These are phyloP conservation scores for Aspergillus intermedius DNA, from an alignment of 2,329 filamentous ascomycete species.

Conservation along the genomic window DNA sequence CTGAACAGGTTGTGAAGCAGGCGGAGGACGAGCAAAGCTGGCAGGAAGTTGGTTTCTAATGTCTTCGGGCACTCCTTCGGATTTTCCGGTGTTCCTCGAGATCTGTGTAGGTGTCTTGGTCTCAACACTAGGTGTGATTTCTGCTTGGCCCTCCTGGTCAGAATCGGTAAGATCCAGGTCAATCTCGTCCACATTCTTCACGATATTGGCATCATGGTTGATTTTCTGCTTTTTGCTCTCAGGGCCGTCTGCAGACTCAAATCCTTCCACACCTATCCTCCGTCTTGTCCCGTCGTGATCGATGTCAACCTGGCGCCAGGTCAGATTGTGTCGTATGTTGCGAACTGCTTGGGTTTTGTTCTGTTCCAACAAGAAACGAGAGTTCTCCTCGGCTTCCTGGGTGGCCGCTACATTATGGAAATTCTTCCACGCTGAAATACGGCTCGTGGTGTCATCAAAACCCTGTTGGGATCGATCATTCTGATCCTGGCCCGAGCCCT, in stretches of 20 bases:
- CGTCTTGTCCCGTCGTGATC: constrained; percentile 21
- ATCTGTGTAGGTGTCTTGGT: neutral
- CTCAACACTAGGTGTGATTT: constrained; percentile 5
- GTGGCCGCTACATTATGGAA: constrained; percentile 29
- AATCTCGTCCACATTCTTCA: constrained; percentile 49
- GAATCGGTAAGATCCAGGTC: constrained; percentile 27
- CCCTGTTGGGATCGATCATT: neutral
- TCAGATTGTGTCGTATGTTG: constrained; percentile 26
- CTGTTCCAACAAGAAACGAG: constrained; percentile 20
- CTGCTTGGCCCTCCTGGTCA: constrained; percentile 10
- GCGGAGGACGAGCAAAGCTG: constrained; percentile 55
- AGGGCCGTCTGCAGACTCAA: constrained; percentile 5
- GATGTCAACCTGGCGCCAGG: constrained; percentile 34
- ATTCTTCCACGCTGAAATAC: constrained; percentile 33
- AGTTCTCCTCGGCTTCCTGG: constrained; percentile 28
- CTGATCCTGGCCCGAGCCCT: neutral
- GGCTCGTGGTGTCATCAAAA: constrained; percentile 6
- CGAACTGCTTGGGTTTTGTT: constrained; percentile 11
- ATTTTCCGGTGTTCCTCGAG: constrained; percentile 1
- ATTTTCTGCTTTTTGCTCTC: constrained; percentile 17
- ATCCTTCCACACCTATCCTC: constrained; percentile 14
- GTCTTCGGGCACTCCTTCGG: constrained; percentile 50
- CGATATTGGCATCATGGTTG: constrained; percentile 7
- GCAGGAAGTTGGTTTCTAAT: constrained; percentile 69
- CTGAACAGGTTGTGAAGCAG: constrained; percentile 11